Conservation (phyloP, 2,329 filamentous ascomycete genomes). For the Leptographium flavum region DNA sequence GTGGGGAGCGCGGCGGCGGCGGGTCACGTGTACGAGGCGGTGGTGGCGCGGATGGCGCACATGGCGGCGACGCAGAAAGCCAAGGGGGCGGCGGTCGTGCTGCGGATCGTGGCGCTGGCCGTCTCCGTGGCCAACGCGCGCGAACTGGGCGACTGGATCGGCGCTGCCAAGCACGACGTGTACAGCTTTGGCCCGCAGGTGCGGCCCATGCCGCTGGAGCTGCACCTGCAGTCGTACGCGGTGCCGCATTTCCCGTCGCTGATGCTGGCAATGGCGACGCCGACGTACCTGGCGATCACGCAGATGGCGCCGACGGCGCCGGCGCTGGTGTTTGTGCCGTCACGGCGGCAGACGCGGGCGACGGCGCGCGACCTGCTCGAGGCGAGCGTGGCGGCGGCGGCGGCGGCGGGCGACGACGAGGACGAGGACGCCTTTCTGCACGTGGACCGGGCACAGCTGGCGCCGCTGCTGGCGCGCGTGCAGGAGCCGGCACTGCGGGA, state of each 20-base stretch:
- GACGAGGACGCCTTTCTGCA: slow-evolving; percentile 91
- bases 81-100: slow-evolving; percentile 37
- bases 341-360: slow-evolving; percentile 77
- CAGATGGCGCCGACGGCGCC: slow-evolving; percentile 83
- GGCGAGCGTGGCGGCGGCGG: slow-evolving; percentile 52
- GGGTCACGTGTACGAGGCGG: slow-evolving; percentile 87
- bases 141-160: slow-evolving; percentile 95
- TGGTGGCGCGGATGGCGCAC: slow-evolving; percentile 96
- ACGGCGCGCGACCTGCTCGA: slow-evolving; percentile 78
- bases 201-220: slow-evolving; percentile 75
- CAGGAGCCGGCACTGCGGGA: slow-evolving; percentile 80
- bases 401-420: slow-evolving; percentile 39
- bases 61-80: slow-evolving; percentile 81
- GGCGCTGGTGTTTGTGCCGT: slow-evolving; percentile 82
- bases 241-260: slow-evolving; percentile 95
- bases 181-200: slow-evolving; percentile 96
- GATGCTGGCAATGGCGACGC: slow-evolving; percentile 97
- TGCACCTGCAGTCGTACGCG: slow-evolving; percentile 89
- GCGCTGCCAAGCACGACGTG: slow-evolving; percentile 92
- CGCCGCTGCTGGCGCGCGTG: slow-evolving; percentile 66
- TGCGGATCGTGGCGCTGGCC: slow-evolving; percentile 80
- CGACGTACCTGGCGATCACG: slow-evolving; percentile 75
- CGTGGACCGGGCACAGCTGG: slow-evolving; percentile 66
- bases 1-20: slow-evolving; percentile 77
- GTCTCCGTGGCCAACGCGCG: slow-evolving; percentile 87